A percentile compares a stretch with the other conserved stretches of the same genome.
These are phyloP conservation scores for Pseudozyma tsukubaensis DNA, from an alignment of 1,284 basidiomycete species.

Conservation along the genomic window DNA sequence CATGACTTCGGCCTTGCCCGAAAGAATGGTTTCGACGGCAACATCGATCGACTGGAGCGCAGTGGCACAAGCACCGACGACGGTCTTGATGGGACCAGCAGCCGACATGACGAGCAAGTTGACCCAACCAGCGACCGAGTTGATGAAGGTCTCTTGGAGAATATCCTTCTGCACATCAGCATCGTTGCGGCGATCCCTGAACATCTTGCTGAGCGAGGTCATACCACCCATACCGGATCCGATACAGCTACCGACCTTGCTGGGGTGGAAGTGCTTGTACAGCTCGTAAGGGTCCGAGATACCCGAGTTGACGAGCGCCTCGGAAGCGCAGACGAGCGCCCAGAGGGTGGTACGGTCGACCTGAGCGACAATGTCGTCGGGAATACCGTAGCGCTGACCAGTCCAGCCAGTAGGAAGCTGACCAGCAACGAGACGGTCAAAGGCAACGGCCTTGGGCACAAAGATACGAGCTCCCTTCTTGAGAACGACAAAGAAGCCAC, in stretches of 20 bases:
- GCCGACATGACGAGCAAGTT: slow-evolving; percentile 77
- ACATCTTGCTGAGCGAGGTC: slow-evolving; percentile 76
- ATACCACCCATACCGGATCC: slow-evolving; percentile 95
- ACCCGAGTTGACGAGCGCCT: slow-evolving; percentile 93
- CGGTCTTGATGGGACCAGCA: slow-evolving; percentile 93
- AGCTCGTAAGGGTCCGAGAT: slow-evolving; percentile 90
- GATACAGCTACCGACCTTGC: slow-evolving; percentile 76
- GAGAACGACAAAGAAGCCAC: slow-evolving; percentile 92
- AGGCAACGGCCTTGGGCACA: slow-evolving; percentile 94
- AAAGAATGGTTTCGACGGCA: slow-evolving; percentile 92
- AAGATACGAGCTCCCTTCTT: slow-evolving; percentile 96
- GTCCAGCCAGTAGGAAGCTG: slow-evolving; percentile 98
- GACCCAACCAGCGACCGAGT: slow-evolving; percentile 82
- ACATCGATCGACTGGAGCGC: slow-evolving; percentile 97
- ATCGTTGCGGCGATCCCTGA: slow-evolving; percentile 97
- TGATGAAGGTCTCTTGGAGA: slow-evolving; percentile 84
- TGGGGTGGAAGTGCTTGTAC: slow-evolving; percentile 89
- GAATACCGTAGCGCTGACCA: slow-evolving; percentile 94
- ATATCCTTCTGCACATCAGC: slow-evolving; percentile 98
- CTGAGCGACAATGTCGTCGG: slow-evolving; percentile 95
- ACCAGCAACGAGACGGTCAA: slow-evolving; percentile 92
- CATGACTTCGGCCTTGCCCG: slow-evolving; percentile 98
- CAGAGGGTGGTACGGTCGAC: slow-evolving; percentile 94
- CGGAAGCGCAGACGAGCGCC: slow-evolving; percentile 93
- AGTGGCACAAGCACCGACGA: slow-evolving; percentile 97